Percentiles rank a stretch among this genome's conserved stretches.
These are phyloP conservation scores for Zygnema cylindricum DNA, from an alignment of 139 green algal species.

Conservation along the genomic window DNA sequence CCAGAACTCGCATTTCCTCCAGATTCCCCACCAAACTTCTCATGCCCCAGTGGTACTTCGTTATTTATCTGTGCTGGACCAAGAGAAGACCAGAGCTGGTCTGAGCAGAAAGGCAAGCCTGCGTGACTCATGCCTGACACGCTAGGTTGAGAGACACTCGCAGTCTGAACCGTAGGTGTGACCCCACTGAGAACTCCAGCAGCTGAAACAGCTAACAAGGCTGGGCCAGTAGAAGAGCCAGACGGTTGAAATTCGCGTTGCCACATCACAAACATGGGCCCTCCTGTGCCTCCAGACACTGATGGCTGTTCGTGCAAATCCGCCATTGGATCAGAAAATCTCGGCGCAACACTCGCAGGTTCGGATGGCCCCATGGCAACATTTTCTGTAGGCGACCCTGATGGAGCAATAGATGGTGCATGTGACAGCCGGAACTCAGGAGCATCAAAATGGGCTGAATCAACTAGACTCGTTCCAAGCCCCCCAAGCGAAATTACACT, in stretches of 20 bases:
- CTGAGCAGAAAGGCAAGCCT: too few species aligned
- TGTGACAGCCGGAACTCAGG: neutral
- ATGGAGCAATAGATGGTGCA: neutral
- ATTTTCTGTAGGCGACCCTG: neutral
- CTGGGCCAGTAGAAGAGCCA: neutral
- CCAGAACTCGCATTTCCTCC: too few species aligned
- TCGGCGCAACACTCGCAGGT: too few species aligned
- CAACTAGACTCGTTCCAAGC: neutral
- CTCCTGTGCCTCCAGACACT: neutral
- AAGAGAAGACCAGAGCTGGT: too few species aligned
- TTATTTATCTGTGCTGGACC: too few species aligned
- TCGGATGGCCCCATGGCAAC: too few species aligned
- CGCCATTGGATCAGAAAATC: too few species aligned
- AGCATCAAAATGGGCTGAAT: neutral
- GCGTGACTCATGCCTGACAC: too few species aligned
- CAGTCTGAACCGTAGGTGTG: too few species aligned
- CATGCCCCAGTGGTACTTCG: too few species aligned
- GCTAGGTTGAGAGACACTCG: too few species aligned
- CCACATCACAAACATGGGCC: neutral
- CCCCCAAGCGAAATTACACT: neutral
- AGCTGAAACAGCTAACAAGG: neutral
- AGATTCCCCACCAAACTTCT: too few species aligned
- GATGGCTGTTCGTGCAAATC: neutral
- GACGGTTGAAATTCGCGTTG: neutral
- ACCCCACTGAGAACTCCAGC: neutral